Base-by-base conservation (phyloP, 2,329 filamentous ascomycete genomes). In the Atkinsonella hypoxylon region DNA sequence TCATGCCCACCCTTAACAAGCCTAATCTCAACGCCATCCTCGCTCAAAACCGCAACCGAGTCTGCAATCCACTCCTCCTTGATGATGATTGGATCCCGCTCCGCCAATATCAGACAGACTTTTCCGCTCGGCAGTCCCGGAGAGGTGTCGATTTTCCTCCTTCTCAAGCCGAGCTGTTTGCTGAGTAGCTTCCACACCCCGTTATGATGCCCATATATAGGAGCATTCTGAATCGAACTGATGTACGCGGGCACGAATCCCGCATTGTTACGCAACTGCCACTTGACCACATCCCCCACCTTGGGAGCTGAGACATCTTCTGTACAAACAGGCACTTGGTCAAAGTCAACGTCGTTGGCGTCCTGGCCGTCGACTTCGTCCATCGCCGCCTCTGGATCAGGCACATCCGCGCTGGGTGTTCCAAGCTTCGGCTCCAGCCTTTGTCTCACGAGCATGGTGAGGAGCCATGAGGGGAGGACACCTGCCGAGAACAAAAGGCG, bases 241-340 rank as follows among this genome's bases (percentile, higher is more conserved):
- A 89, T 76, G 59, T 89, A 89, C 0, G 85, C 78, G 2, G 72
- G 70, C 5, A 88, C 70, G 59, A 88, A 90, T 0, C 85, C 87
- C 1, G 64, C 60, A 61, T 91, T 85, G 30, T 76, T 61, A 36
- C 73, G 68, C 18, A 88, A 67, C 65, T 91, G 87, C 83, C 86
- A 89, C 44, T 70, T 66, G 46, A 89, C 80, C 0, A 85, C 77
- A 3, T 74, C 72, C 0, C 80, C 76, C 3, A 87, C 75, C 22
- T 43, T 54, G 8, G 82, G 70, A 15, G 68, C 58, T 9, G 26
- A 43, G 0, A 76, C 73, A 48, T 76, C 69, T 12, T 67, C 65
- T 2, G 70, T 69, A 3, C 81, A 77, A 13, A 88, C 65, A 1
- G 69, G 55, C 26, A 78, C 73, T 49, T 69, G 64, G 53, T 76